Evolutionary conservation across 139 green algal species (phyloP).

Genomic region (Picochlorum sp.): DNA sequence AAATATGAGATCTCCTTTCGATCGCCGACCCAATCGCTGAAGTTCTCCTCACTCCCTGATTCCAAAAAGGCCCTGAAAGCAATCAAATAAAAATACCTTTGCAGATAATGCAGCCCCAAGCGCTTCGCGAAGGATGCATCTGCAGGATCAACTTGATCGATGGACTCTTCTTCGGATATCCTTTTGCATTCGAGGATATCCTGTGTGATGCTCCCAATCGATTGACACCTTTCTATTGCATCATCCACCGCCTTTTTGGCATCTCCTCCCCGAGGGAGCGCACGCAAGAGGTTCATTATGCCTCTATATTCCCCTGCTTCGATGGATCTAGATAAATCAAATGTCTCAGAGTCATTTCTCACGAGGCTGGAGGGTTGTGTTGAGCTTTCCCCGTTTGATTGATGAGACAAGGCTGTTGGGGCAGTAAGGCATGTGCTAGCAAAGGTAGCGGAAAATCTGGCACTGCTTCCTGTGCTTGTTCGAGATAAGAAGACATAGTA

Average conservation of each 20-base stretch:
- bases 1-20: slow-evolving; percentile 55
- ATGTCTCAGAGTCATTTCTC: slow-evolving; percentile 16
- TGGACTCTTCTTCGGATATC: slow-evolving; percentile 9
- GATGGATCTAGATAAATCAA: slow-evolving; percentile 16
- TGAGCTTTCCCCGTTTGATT: slow-evolving; percentile 11
- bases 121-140: slow-evolving; percentile 38
- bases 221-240: slow-evolving; percentile 39
- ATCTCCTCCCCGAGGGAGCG: slow-evolving; percentile 61
- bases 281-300: slow-evolving; percentile 53
- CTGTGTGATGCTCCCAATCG: slow-evolving; percentile 59
- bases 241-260: slow-evolving; percentile 69
- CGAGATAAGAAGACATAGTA: slow-evolving; percentile 65
- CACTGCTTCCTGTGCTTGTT: slow-evolving; percentile 54
- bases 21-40: slow-evolving; percentile 45
- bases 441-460: slow-evolving; percentile 52
- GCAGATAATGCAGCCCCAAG: slow-evolving; percentile 85
- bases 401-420: slow-evolving; percentile 11
- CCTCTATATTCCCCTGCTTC: slow-evolving; percentile 64
- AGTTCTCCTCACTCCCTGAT: slow-evolving; percentile 1
- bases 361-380: too few relatives aligned
- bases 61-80: slow-evolving; percentile 41
- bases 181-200: slow-evolving; percentile 61
- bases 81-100: slow-evolving; percentile 83
- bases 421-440: slow-evolving; percentile 5
- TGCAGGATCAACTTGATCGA: slow-evolving; percentile 1